Conservation (phyloP, 768 basidiomycete species). For the Naganishia friedmannii region DNA sequence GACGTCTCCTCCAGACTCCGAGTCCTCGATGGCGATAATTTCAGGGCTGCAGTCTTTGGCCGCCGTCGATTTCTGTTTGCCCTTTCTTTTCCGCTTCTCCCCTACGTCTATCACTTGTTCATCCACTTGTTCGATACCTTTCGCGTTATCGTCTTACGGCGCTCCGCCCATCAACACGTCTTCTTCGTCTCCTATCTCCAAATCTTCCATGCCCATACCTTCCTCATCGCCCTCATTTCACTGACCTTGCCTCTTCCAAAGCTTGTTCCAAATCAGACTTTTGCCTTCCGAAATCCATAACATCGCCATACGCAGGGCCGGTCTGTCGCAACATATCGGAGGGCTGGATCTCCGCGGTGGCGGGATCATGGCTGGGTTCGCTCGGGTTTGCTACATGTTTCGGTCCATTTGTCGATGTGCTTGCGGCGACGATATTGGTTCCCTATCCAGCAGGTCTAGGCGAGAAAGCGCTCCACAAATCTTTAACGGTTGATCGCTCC, state of each 20-base stretch:
- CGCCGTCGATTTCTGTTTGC: conserved; percentile 47
- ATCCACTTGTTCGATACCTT: conserved; percentile 42
- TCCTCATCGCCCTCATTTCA: conserved; percentile 78
- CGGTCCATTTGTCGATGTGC: background rate
- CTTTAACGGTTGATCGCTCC: conserved; percentile 5
- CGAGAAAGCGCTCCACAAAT: background rate
- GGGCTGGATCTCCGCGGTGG: background rate
- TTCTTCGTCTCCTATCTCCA: conserved; percentile 39
- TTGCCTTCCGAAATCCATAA: conserved; percentile 8
- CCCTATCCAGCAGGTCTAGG: background rate
- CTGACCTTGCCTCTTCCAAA: conserved; percentile 54
- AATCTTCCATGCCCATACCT: conserved; percentile 52
- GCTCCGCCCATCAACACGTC: conserved; percentile 42
- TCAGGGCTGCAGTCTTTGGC: background rate
- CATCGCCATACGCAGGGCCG: background rate
- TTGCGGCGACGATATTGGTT: background rate
- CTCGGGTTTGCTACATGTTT: background rate
- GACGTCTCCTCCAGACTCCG: background rate
- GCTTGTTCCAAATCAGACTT: conserved; percentile 24
- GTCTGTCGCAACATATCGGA: background rate
- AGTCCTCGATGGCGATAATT: conserved; percentile 12
- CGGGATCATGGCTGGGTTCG: background rate
- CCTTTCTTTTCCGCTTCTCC: conserved; percentile 13
- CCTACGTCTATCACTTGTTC: conserved; percentile 35
- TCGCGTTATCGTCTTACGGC: conserved; percentile 42